Base-by-base conservation (phyloP, 2,329 filamentous ascomycete genomes). In the Rachicladosporium sp. region DNA sequence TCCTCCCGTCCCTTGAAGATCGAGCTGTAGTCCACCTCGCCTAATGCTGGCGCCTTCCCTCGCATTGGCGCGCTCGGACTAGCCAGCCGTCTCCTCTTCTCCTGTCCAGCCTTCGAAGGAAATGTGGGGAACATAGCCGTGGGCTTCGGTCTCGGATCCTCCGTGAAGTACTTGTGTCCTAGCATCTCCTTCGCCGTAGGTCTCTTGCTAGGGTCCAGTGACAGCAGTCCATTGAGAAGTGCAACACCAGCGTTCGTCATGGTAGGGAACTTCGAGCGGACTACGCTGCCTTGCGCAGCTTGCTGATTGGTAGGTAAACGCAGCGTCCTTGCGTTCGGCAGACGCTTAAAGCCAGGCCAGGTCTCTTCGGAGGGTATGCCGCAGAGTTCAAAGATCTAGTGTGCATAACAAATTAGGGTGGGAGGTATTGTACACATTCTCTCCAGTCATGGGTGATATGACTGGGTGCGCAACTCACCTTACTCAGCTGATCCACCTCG, bases 91-190 rank as follows among this genome's bases (percentile, higher is more conserved):
- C 84, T 69, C 50, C 87, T 69, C 55, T 79, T 81, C 67, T 98
- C 91, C 67, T 91, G 82, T 1, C 87, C 86, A 0, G 91, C 91
- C 61, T 93, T 95, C 52, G 83, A 91, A 0, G 91, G 91, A 58
- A 96, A 98, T 0, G 91, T 96, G 2, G 91, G 91, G 57, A 98
- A 96, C 79, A 98, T 81, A 52, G 81, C 82, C 57, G 85, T 82
- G 6, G 81, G 78, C 64, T 96, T 96, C 1, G 88, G 85, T 44
- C 82, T 82, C 1, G 91, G 91, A 50, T 93, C 82, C 63, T 96
- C 88, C 11, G 61, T 69, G 61, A 98, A 98, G 60, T 93, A 98
- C 29, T 77, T 69, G 59, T 95, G 85, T 35, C 71, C 66, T 29
- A 96, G 70, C 57, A 93, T 78, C 43, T 87, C 74, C 36, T 67